phyloP scores from a whole-genome alignment of 2,329 filamentous ascomycete species.

The Colletotrichum abscissum region DNA sequence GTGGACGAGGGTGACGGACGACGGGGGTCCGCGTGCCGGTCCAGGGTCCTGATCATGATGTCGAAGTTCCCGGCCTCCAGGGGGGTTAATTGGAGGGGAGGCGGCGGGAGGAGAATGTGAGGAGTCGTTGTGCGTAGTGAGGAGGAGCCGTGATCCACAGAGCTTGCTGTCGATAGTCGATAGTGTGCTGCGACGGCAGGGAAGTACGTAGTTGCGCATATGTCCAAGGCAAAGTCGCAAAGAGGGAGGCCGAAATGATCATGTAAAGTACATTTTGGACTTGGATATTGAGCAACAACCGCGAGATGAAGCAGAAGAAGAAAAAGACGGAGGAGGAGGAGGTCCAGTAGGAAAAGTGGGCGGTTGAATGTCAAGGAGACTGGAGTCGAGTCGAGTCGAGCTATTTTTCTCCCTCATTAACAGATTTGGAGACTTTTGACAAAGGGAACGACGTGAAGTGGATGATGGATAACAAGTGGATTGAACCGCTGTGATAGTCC shows the following conservation, averaged over 20 bases:
- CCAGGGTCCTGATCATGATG: conserved; percentile 32
- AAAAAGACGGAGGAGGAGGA: background rate
- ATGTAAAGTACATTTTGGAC: background rate
- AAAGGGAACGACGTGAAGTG: conserved; percentile 19
- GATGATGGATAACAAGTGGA: background rate
- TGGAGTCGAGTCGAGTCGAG: background rate
- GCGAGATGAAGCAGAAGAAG: background rate
- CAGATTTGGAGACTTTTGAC: background rate
- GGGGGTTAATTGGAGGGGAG: conserved; percentile 15
- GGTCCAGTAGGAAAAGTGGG: conserved; percentile 10
- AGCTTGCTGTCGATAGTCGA: conserved; percentile 12
- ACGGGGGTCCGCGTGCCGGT: conserved; percentile 22
- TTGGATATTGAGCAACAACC: background rate
- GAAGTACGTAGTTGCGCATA: conserved; percentile 15
- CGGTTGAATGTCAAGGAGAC: background rate
- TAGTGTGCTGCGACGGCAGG: conserved; percentile 18
- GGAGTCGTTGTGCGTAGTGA: background rate
- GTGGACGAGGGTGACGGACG: conserved; percentile 16
- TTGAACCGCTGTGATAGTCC: background rate
- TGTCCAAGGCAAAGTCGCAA: background rate
- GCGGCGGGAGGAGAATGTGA: background rate
- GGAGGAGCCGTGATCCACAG: background rate
- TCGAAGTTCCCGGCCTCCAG: conserved; percentile 14
- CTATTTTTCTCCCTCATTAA: background rate
- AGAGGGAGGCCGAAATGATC: background rate